phyloP scores from a whole-genome alignment of 164 flowering plant species.

The Umbellularia californica region DNA sequence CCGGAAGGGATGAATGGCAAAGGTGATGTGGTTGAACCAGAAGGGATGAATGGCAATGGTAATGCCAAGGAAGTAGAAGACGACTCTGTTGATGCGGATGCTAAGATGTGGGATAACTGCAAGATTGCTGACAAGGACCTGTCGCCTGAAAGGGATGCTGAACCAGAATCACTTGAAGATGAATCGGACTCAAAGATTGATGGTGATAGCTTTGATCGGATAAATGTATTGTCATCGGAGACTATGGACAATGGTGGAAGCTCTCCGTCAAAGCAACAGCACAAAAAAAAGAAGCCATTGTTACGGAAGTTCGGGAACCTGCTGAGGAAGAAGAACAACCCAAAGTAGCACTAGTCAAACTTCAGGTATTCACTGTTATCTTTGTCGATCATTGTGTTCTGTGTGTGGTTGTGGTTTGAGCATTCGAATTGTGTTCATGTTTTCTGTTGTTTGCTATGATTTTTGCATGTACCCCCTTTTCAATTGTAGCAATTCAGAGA shows the following conservation, averaged over 20 bases:
- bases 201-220: constrained; percentile 52
- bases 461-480: constrained; percentile 5
- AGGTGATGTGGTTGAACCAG: constrained; percentile 15
- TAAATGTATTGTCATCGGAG: constrained; percentile 47
- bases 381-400: constrained; percentile 1
- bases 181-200: constrained; percentile 60
- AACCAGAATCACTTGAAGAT: constrained; percentile 63
- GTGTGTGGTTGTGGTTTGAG: constrained; percentile 8
- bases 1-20: constrained; percentile 29
- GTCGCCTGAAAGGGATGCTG: constrained; percentile 55
- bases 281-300: constrained; percentile 91
- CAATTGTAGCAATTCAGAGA: constrained; percentile 3
- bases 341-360: constrained; percentile 15
- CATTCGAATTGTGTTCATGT: constrained; percentile 3
- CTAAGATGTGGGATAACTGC: constrained; percentile 90
- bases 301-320: constrained; percentile 78
- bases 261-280: constrained; percentile 62
- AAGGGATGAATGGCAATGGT: constrained; percentile 39
- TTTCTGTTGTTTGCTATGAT: constrained; percentile 21
- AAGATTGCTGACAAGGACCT: constrained; percentile 70
- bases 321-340: constrained; percentile 71
- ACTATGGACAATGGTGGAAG: constrained; percentile 45
- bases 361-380: neutral
- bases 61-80: constrained; percentile 25
- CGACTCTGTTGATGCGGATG: constrained; percentile 49